A percentile compares a stretch with the other conserved stretches of the same genome.
Conservation (phyloP, 78 protist genomes). For the Protostelium mycophagum region DNA sequence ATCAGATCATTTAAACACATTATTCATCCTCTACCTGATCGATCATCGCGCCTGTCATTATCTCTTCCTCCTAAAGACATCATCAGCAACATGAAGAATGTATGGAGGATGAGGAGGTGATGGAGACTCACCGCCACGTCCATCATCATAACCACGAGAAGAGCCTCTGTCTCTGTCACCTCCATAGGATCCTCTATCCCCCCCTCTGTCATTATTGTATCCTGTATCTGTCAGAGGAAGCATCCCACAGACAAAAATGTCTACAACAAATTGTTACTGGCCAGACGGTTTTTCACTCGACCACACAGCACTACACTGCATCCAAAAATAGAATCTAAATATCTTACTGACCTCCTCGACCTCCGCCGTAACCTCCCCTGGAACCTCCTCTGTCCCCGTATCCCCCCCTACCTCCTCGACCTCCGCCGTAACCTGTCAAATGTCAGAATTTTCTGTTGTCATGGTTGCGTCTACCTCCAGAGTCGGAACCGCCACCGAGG, state of each 20-base stretch:
- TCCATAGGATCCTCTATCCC: not conserved
- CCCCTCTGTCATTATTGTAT: not conserved
- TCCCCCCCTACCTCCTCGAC: not conserved
- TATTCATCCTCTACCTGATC: not conserved
- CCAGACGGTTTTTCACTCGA: not conserved
- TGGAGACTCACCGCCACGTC: too few species aligned
- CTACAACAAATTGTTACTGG: too few species aligned
- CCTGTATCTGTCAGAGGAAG: too few species aligned
- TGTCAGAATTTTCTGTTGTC: not conserved
- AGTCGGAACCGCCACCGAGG: not conserved
- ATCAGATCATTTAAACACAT: not conserved
- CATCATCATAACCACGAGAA: too few species aligned
- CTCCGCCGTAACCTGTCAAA: not conserved
- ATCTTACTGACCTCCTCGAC: not conserved
- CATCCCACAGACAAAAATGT: too few species aligned
- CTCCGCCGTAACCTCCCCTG: not conserved
- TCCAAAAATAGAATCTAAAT: not conserved
- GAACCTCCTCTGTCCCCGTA: not conserved
- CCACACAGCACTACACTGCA: not conserved
- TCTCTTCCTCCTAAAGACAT: too few species aligned
- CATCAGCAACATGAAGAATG: too few species aligned
- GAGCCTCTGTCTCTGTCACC: too few species aligned
- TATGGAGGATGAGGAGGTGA: too few species aligned
- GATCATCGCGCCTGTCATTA: not conserved
- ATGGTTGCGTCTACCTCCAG: not conserved